Conservation (phyloP, 768 basidiomycete species). For the Mycena filopes region DNA sequence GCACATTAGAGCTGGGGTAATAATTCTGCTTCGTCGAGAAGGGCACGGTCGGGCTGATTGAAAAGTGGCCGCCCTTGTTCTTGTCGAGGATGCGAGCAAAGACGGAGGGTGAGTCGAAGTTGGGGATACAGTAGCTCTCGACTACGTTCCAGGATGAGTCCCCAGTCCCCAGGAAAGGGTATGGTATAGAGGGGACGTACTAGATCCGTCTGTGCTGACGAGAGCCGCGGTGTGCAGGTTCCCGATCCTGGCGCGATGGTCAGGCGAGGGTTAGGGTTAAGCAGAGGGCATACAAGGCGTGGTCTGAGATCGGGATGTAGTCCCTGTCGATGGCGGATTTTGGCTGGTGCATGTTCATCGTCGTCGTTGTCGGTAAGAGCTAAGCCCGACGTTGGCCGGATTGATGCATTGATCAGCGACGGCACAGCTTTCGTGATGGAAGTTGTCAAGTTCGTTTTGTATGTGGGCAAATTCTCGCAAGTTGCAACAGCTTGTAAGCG, state of each 20-base stretch:
- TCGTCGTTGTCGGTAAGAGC: constrained; percentile 1
- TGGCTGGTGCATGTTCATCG: constrained; percentile 67
- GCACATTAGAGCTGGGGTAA: constrained; percentile 82
- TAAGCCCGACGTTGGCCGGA: background rate
- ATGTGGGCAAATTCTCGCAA: too few species aligned
- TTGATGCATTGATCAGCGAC: background rate
- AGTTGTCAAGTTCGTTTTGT: too few species aligned
- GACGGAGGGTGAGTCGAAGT: constrained; percentile 94
- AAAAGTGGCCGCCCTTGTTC: constrained; percentile 93
- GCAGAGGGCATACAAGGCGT: constrained; percentile 68
- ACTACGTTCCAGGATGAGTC: constrained; percentile 55
- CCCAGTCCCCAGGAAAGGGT: background rate
- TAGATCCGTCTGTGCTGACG: constrained; percentile 85
- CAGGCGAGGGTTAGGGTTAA: background rate
- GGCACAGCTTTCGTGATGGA: constrained; percentile 8
- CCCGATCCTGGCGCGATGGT: constrained; percentile 68
- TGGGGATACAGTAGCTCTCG: constrained; percentile 91
- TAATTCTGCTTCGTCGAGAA: constrained; percentile 87
- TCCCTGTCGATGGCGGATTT: constrained; percentile 60
- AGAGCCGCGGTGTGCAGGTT: constrained; percentile 87
- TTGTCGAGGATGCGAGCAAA: constrained; percentile 93
- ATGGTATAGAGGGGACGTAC: constrained; percentile 56
- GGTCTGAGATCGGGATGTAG: constrained; percentile 82
- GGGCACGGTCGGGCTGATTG: constrained; percentile 76
- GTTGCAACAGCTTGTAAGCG: too few species aligned